These are phyloP conservation scores for Conticribra guillardii DNA, from an alignment of 108 stramenopile genomes.

Conservation along the genomic window DNA sequence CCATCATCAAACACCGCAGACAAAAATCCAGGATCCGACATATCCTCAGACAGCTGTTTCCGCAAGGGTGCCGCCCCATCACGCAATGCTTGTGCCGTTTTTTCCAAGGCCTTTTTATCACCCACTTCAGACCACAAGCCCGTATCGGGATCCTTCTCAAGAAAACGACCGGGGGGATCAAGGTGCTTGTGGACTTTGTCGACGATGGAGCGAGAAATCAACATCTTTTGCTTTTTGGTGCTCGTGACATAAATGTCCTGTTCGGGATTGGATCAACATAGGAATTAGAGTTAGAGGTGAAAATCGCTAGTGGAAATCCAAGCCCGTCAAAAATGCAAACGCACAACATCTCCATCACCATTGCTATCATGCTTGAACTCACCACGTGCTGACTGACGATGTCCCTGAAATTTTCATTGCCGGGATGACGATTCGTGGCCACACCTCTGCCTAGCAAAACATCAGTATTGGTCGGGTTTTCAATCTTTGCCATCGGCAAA, in stretches of 20 bases:
- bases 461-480: constrained; percentile 25
- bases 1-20: constrained; percentile 56
- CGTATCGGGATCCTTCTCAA: constrained; percentile 62
- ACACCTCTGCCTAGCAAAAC: constrained; percentile 32
- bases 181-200: constrained; percentile 57
- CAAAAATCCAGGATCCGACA: constrained; percentile 65
- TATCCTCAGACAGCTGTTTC: constrained; percentile 66
- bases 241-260: constrained; percentile 71
- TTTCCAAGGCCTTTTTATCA: constrained; percentile 74
- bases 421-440: constrained; percentile 32
- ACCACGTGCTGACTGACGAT: constrained; percentile 27
- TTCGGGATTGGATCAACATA: background rate
- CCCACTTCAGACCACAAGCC: constrained; percentile 72
- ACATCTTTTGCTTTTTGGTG: constrained; percentile 78
- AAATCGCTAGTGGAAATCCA: background rate
- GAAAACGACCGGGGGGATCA: constrained; percentile 76
- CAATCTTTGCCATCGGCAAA: background rate
- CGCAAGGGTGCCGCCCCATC: constrained; percentile 74
- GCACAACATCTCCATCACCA: background rate
- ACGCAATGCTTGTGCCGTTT: constrained; percentile 79
- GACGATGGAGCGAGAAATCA: constrained; percentile 71
- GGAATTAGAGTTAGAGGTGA: too few species aligned
- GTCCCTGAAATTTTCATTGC: constrained; percentile 28
- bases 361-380: background rate
- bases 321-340: background rate